Conservation (phyloP, 1,284 basidiomycete genomes). For the Tilletia caries region DNA sequence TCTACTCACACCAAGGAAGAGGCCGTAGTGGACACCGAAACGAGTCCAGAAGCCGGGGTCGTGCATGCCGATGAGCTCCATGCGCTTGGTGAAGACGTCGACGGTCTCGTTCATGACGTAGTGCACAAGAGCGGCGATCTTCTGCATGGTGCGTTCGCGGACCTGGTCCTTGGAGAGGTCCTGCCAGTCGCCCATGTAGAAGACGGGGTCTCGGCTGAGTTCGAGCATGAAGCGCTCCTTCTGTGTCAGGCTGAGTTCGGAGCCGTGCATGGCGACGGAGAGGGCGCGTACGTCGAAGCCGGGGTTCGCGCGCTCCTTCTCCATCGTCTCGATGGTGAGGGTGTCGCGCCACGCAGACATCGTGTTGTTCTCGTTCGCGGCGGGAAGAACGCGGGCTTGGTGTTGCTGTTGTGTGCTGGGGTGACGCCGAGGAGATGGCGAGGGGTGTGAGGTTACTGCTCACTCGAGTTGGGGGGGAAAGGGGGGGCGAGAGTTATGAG, state of each 20-base stretch:
- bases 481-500: too few species aligned
- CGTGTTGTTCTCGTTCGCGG: too few species aligned
- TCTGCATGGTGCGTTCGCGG: slow-evolving; percentile 50
- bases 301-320: slow-evolving; percentile 57
- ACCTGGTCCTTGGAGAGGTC: slow-evolving; percentile 61
- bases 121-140: slow-evolving; percentile 42
- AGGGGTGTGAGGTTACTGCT: too few species aligned
- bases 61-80: slow-evolving; percentile 57
- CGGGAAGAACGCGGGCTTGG: not conserved
- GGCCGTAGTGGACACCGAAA: slow-evolving; percentile 61
- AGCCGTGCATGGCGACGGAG: slow-evolving; percentile 55
- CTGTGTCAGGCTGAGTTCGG: slow-evolving; percentile 45
- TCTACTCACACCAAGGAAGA: slow-evolving; percentile 58
- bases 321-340: slow-evolving; percentile 53
- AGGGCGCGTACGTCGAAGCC: slow-evolving; percentile 59
- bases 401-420: not conserved
- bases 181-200: slow-evolving; percentile 60
- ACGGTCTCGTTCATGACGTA: slow-evolving; percentile 45
- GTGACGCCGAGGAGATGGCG: too few species aligned
- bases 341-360: slow-evolving; percentile 36
- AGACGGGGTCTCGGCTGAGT: slow-evolving; percentile 59
- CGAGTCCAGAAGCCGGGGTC: slow-evolving; percentile 62
- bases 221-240: slow-evolving; percentile 57
- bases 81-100: slow-evolving; percentile 58
- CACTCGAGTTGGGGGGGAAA: too few species aligned